These are phyloP conservation scores for Lyophyllum decastes DNA, from an alignment of 768 basidiomycete genomes.

Conservation along the genomic window DNA sequence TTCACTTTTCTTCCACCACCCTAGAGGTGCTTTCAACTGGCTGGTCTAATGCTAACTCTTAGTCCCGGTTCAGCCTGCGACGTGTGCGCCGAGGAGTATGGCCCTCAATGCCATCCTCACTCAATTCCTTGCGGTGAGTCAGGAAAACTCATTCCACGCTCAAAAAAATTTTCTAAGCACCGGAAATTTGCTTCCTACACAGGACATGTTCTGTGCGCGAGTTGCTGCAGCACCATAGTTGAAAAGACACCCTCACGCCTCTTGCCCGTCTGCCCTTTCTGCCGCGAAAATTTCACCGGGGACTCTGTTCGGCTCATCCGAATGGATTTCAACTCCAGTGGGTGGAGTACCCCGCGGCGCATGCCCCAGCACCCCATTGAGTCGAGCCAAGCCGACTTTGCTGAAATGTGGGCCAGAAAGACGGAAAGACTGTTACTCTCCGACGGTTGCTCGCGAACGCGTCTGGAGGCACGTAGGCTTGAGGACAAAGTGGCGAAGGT, in stretches of 20 bases:
- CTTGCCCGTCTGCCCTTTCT: conserved; percentile 81
- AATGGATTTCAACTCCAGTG: conserved; percentile 71
- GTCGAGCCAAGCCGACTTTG: conserved; percentile 45
- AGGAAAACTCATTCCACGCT: conserved; percentile 21
- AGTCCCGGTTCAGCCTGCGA: conserved; percentile 83
- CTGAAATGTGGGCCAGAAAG: conserved; percentile 42
- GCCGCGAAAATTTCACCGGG: conserved; percentile 71
- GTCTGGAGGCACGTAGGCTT: conserved; percentile 62
- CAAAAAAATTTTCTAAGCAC: conserved; percentile 27
- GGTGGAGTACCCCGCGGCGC: conserved; percentile 69
- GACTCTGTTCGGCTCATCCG: conserved; percentile 76
- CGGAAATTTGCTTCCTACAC: conserved; percentile 19
- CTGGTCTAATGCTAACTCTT: conserved; percentile 75
- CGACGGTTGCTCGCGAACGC: conserved; percentile 42
- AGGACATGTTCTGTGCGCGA: conserved; percentile 83
- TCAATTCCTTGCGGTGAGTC: conserved; percentile 79
- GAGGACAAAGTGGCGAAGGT: conserved; percentile 80
- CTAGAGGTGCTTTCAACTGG: conserved; percentile 44
- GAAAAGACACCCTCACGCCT: conserved; percentile 76
- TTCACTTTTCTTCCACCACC: conserved; percentile 37
- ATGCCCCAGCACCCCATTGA: conserved; percentile 42
- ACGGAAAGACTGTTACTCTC: conserved; percentile 50
- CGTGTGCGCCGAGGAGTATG: conserved; percentile 88
- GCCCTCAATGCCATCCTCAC: conserved; percentile 71
- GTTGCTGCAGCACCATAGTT: conserved; percentile 77